Conservation (phyloP, 306 rosid species). For the Betula pendula region DNA sequence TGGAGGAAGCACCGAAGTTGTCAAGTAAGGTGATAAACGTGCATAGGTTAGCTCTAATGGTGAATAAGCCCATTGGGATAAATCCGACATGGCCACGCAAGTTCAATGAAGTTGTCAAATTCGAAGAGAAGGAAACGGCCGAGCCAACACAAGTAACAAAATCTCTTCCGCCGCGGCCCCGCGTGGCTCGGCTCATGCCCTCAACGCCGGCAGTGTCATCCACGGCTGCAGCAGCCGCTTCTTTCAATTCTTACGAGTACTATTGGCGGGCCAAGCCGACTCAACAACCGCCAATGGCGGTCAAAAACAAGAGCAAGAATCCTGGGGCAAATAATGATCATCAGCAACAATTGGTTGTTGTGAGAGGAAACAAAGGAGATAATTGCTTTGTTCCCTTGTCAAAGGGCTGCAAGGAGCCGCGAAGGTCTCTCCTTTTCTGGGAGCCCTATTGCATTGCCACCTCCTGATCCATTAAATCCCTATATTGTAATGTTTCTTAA, state of each 20-base stretch:
- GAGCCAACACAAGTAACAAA: conserved; percentile 38
- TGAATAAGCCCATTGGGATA: conserved; percentile 52
- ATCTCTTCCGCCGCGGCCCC: conserved; percentile 66
- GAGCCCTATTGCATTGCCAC: conserved; percentile 88
- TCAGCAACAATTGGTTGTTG: conserved; percentile 43
- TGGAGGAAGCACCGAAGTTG: conserved; percentile 32
- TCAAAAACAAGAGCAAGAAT: no score
- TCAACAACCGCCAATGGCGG: conserved; percentile 19
- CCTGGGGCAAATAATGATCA: no score
- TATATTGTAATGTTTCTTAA: conserved; percentile 29
- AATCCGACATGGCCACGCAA: conserved; percentile 51
- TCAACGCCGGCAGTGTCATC: conserved; percentile 30
- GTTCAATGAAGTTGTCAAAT: conserved; percentile 48
- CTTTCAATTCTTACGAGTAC: conserved; percentile 67
- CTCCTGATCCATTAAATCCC: conserved; percentile 40
- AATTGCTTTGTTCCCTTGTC: conserved; percentile 51
- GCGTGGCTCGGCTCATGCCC: conserved; percentile 41
- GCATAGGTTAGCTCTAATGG: conserved; percentile 49
- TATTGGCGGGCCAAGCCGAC: conserved; percentile 61
- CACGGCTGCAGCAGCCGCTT: conserved; percentile 31
- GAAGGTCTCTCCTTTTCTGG: conserved; percentile 70
- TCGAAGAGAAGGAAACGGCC: conserved; percentile 31
- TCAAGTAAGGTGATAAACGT: conserved; percentile 39
- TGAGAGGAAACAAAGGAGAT: conserved; percentile 75
- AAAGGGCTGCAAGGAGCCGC: conserved; percentile 69